Evolutionary conservation across 257 asterid genomes (phyloP).

Genomic region (Misopates orontium): DNA sequence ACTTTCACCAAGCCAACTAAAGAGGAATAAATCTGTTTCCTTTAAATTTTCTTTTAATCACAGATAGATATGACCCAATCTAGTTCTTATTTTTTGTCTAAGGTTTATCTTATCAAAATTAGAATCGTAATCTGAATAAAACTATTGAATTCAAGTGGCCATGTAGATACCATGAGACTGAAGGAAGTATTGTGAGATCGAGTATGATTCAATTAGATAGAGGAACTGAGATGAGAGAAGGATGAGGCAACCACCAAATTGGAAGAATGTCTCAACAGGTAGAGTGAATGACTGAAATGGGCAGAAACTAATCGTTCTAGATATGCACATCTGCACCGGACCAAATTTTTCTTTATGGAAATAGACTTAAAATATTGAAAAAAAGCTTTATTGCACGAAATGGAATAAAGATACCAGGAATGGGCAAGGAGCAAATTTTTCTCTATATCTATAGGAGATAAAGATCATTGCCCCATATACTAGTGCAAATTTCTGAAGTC

Average conservation of each 20-base stretch:
- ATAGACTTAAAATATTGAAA: too few relatives aligned
- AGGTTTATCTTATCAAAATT: not conserved
- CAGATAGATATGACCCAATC: not conserved
- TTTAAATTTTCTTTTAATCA: not conserved
- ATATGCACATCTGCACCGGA: not conserved
- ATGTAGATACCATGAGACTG: not conserved
- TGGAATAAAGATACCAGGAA: not conserved
- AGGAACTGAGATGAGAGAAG: not conserved
- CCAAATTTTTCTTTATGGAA: too few relatives aligned
- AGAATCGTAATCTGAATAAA: not conserved
- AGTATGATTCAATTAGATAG: constrained; percentile 4
- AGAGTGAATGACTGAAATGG: not conserved
- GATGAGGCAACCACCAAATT: not conserved
- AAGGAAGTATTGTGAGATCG: not conserved
- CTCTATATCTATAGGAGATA: not conserved
- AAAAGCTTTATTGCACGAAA: not conserved
- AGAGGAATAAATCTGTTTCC: not conserved
- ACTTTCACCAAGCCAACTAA: not conserved
- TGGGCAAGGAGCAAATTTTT: not conserved
- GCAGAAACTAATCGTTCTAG: not conserved
- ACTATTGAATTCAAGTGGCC: constrained; percentile 4
- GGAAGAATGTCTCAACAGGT: not conserved
- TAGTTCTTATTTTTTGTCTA: not conserved
- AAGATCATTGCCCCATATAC: not conserved
- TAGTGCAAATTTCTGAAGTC: constrained; percentile 5